Evolutionary conservation across 805 yeast genomes (phyloP).

Genomic region (Lipomyces chichibuensis): DNA sequence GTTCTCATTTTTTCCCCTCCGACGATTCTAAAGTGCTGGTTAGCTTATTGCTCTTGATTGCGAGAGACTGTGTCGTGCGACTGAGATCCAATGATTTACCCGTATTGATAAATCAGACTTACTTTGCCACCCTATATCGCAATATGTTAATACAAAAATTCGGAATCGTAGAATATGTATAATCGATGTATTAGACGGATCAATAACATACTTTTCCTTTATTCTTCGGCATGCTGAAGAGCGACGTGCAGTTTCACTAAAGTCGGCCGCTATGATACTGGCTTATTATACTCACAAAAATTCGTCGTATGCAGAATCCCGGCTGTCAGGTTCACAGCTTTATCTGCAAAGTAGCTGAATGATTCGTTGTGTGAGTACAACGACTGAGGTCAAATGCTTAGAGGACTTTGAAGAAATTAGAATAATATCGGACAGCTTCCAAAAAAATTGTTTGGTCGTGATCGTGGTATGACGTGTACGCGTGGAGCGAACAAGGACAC

Average conservation of each 20-base stretch:
- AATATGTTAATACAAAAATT: not conserved
- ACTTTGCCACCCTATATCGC: constrained; percentile 51
- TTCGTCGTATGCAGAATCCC: not conserved
- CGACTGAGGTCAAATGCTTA: not conserved
- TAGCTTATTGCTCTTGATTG: not conserved
- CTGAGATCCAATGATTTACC: not conserved
- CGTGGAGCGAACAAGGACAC: not conserved
- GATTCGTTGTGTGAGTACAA: not conserved
- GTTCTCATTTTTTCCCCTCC: constrained; percentile 97
- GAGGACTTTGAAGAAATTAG: not conserved
- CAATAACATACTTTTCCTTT: constrained; percentile 60
- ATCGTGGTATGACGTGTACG: not conserved
- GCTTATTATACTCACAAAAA: not conserved
- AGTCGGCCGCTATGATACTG: not conserved
- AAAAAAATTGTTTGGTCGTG: not conserved
- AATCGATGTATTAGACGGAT: not conserved
- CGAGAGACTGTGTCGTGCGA: not conserved
- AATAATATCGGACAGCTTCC: not conserved
- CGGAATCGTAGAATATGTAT: not conserved
- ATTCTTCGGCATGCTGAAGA: constrained; percentile 70
- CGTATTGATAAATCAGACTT: constrained; percentile 16
- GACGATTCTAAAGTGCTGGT: constrained; percentile 64
- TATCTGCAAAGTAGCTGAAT: not conserved
- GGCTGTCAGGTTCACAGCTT: not conserved
- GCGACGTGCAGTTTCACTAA: not conserved